Conservation (phyloP, 2,329 filamentous ascomycete species). For the Xylaria sp. region DNA sequence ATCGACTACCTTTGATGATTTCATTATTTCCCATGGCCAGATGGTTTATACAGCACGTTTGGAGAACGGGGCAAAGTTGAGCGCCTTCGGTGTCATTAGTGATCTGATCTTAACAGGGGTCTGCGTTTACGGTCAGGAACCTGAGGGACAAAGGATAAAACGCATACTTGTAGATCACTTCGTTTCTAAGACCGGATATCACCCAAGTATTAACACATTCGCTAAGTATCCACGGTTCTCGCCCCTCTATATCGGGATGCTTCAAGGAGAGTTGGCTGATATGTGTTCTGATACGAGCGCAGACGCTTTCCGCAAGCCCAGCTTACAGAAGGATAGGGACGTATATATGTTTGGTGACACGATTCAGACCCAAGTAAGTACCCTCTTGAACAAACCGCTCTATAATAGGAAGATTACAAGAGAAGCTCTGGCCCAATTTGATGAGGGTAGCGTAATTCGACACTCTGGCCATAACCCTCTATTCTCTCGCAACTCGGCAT, state of each 20-base stretch:
- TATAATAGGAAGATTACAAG: background rate
- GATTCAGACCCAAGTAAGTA: background rate
- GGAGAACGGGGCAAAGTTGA: background rate
- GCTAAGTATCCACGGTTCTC: background rate
- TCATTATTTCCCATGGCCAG: slow-evolving; percentile 21
- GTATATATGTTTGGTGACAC: slow-evolving; percentile 11
- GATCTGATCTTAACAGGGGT: slow-evolving; percentile 21
- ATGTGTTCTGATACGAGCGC: background rate
- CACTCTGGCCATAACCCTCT: background rate
- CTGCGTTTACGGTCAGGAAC: slow-evolving; percentile 11
- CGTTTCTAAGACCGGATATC: background rate
- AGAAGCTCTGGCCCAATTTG: slow-evolving; percentile 3
- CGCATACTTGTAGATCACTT: background rate
- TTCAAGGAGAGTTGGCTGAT: background rate
- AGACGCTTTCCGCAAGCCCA: background rate
- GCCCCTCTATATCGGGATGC: background rate
- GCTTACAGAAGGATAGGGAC: background rate
- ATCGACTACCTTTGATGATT: slow-evolving; percentile 9
- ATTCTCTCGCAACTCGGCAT: slow-evolving; percentile 26
- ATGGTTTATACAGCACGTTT: slow-evolving; percentile 6
- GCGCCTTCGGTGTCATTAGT: slow-evolving; percentile 5
- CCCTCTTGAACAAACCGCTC: background rate
- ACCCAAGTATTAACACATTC: slow-evolving; percentile 11
- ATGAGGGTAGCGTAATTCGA: slow-evolving; percentile 11
- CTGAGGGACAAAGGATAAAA: slow-evolving; percentile 18